Evolutionary conservation across 2,329 filamentous ascomycete species (phyloP).

Genomic region (Claviceps maximensis): DNA sequence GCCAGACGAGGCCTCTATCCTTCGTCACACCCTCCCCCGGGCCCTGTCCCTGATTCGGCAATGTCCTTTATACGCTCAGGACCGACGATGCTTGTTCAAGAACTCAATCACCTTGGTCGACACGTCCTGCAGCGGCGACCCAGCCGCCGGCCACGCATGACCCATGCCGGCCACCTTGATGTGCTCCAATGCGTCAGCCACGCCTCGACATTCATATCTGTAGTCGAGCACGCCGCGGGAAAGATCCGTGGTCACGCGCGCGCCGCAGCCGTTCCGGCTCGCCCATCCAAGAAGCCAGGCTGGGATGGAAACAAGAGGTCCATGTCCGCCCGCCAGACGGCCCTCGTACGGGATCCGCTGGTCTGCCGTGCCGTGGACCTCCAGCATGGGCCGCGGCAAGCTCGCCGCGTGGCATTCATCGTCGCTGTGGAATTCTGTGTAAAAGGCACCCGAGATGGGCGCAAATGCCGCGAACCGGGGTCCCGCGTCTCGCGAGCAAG

Average conservation of each 20-base stretch:
- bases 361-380: constrained; percentile 37
- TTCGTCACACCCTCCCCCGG: too few species aligned
- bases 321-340: constrained; percentile 22
- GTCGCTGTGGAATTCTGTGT: constrained; percentile 20
- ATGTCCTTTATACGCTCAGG: too few species aligned
- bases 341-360: constrained; percentile 31
- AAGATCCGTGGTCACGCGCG: constrained; percentile 1
- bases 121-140: constrained; percentile 2
- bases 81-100: constrained; percentile 4
- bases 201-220: constrained; percentile 8
- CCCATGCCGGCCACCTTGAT: constrained; percentile 9
- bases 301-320: constrained; percentile 30
- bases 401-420: constrained; percentile 20
- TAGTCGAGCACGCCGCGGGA: constrained; percentile 7
- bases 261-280: constrained; percentile 10
- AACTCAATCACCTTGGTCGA: constrained; percentile 6
- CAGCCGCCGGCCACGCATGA: constrained; percentile 8
- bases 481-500: constrained; percentile 24
- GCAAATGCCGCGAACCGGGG: constrained; percentile 28
- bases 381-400: constrained; percentile 33
- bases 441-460: constrained; percentile 27
- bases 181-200: constrained; percentile 8
- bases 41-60: too few species aligned
- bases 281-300: constrained; percentile 27
- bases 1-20: too few species aligned